Conservation (phyloP, 2,329 filamentous ascomycete genomes). For the Leptodontidium sp. region DNA sequence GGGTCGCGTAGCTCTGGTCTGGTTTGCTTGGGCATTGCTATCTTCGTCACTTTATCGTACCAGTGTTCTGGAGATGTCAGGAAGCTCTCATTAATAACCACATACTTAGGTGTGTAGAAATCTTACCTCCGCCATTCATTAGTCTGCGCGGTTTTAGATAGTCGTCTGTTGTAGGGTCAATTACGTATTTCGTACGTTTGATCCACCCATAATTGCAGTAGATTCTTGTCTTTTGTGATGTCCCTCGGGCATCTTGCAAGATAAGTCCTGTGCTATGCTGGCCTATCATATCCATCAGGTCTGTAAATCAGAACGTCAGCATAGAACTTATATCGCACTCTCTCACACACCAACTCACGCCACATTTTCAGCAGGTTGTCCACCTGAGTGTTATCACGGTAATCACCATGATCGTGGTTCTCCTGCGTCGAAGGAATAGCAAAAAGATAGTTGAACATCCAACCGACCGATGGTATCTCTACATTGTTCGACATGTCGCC, state of each 20-base stretch:
- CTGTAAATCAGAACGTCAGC: background rate
- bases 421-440: constrained; percentile 10
- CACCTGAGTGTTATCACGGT: background rate
- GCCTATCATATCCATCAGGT: background rate
- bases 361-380: background rate
- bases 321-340: too few relatives aligned
- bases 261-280: background rate
- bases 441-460: constrained; percentile 16
- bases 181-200: background rate
- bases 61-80: background rate
- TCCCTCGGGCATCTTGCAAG: too few relatives aligned
- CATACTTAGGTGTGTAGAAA: background rate
- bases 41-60: constrained; percentile 6
- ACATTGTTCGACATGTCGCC: background rate
- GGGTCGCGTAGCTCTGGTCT: background rate
- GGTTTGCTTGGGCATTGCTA: background rate
- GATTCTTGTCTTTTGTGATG: background rate
- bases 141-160: background rate
- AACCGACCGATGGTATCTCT: background rate
- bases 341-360: background rate
- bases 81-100: too few relatives aligned
- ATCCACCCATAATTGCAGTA: background rate
- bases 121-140: background rate
- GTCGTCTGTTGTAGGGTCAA: background rate
- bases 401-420: background rate